Conservation (phyloP, 164 flowering plant species). For the Magnolia officinalis region DNA sequence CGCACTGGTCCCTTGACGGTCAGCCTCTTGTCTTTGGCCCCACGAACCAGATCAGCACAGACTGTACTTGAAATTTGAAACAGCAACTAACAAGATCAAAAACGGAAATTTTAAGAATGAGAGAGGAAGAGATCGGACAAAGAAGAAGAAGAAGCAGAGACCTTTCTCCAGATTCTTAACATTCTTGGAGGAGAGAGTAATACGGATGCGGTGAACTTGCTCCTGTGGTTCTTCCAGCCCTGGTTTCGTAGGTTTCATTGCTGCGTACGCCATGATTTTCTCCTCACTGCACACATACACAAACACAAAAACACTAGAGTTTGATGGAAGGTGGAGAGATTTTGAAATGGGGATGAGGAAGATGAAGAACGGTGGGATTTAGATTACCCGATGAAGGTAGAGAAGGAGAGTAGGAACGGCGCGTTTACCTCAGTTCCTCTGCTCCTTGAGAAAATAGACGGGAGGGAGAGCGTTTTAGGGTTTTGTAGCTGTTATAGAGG, state of each 20-base stretch:
- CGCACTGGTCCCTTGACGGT: slow-evolving; percentile 91
- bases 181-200: slow-evolving; percentile 38
- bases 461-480: no score
- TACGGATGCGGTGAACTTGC: slow-evolving; percentile 32
- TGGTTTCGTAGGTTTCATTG: slow-evolving; percentile 28
- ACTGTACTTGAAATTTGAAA: slow-evolving; percentile 25
- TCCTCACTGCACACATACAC: background rate
- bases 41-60: slow-evolving; percentile 76
- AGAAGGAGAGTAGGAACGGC: no score
- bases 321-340: no score
- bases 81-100: background rate
- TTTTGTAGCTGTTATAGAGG: no score
- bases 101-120: background rate
- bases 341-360: no score
- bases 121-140: background rate
- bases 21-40: slow-evolving; percentile 83
- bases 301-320: background rate
- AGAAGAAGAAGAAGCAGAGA: background rate
- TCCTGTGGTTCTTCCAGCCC: slow-evolving; percentile 35
- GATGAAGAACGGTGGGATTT: no score
- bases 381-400: no score
- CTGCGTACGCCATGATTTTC: slow-evolving; percentile 12
- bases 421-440: no score
- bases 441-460: no score
- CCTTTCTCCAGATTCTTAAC: slow-evolving; percentile 47